A percentile compares a stretch with the other conserved stretches of the same genome.
Conservation (phyloP, 306 rosid species). For the Albizia julibrissin region DNA sequence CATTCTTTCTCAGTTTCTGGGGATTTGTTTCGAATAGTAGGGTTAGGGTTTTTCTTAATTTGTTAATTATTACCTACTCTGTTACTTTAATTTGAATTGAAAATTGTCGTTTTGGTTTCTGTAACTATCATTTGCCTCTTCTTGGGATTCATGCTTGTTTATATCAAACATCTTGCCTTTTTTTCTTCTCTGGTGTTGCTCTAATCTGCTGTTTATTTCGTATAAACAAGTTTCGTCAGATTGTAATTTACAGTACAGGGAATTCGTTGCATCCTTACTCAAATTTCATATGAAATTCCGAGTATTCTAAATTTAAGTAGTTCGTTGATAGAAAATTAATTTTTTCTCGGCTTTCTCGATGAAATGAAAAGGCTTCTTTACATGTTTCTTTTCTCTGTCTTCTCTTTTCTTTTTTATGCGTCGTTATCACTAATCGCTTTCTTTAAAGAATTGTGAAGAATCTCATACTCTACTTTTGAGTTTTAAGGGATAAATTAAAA, state of each 20-base stretch:
- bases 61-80: background rate
- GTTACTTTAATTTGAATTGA: background rate
- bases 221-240: background rate
- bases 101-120: background rate
- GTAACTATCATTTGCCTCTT: background rate
- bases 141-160: background rate
- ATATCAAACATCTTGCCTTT: background rate
- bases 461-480: background rate
- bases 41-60: background rate
- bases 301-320: background rate
- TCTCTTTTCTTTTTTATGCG: too few species aligned
- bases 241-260: background rate
- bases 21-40: conserved; percentile 14
- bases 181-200: background rate
- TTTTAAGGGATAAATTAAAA: background rate
- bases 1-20: conserved; percentile 9
- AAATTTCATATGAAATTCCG: background rate
- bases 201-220: background rate
- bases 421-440: background rate
- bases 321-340: background rate
- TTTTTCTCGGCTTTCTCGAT: too few species aligned
- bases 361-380: too few species aligned
- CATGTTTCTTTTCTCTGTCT: too few species aligned
- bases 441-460: background rate
- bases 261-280: background rate